These are phyloP conservation scores for Steccherinum ochraceum DNA, from an alignment of 768 basidiomycete species.

Conservation along the genomic window DNA sequence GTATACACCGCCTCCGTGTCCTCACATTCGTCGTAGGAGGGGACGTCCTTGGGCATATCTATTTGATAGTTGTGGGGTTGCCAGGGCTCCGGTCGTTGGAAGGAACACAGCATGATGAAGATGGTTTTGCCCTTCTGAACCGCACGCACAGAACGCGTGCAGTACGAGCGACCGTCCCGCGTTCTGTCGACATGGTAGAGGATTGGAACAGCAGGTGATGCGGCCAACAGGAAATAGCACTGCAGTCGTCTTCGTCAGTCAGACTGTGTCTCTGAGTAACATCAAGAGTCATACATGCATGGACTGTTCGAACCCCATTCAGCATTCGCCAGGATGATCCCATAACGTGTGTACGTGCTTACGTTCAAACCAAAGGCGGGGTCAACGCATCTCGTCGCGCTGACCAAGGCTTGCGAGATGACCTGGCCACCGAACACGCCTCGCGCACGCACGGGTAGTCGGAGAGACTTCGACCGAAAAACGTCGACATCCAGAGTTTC, in stretches of 20 bases:
- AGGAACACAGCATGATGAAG: constrained; percentile 72
- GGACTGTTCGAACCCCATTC: not conserved
- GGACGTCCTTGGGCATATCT: constrained; percentile 53
- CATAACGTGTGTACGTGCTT: constrained; percentile 26
- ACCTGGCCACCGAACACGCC: constrained; percentile 89
- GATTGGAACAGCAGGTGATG: constrained; percentile 66
- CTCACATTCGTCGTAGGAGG: constrained; percentile 56
- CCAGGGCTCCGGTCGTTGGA: constrained; percentile 73
- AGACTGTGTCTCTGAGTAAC: constrained; percentile 38
- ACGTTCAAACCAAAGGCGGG: constrained; percentile 66
- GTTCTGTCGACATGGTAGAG: constrained; percentile 73
- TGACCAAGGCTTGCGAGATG: constrained; percentile 79
- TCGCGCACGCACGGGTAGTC: constrained; percentile 51
- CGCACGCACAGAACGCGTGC: constrained; percentile 45
- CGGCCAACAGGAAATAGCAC: constrained; percentile 81
- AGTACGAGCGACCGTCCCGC: constrained; percentile 70
- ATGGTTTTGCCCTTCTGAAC: constrained; percentile 43
- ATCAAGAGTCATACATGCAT: not conserved
- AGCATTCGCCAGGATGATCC: not conserved
- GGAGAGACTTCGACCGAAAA: constrained; percentile 72
- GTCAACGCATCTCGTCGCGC: constrained; percentile 71
- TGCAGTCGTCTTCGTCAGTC: constrained; percentile 24
- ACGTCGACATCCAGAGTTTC: constrained; percentile 73
- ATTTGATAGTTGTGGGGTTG: constrained; percentile 59
- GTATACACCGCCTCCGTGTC: constrained; percentile 42